Evolutionary conservation across 2,329 filamentous ascomycete species (phyloP), one percentile per base, ranked within the genome.

Genomic region (Capronia epimyces): DNA sequence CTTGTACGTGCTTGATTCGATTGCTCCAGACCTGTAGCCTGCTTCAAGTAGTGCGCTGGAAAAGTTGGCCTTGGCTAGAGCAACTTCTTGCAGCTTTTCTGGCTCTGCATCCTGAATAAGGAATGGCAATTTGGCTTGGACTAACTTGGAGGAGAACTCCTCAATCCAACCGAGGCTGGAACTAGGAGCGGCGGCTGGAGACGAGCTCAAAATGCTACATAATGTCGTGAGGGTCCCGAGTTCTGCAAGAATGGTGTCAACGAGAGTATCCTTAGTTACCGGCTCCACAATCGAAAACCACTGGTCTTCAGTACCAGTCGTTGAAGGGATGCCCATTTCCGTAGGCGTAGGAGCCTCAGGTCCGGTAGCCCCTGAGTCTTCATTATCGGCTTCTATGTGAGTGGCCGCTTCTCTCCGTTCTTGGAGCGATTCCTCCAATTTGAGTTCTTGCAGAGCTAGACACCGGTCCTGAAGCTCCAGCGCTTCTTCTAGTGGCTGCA

Each of bases 231-330:
- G 74, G 42, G 68, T 77, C 59, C 70, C 80, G 44, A 87, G 66
- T 56, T 84, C 80, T 3, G 83, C 82, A 25, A 85, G 72, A 12
- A 82, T 74, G 0, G 83, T 87, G 54, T 89, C 85, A 1, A 87
- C 70, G 5, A 89, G 75, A 1, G 81, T 80, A 42, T 76, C 73
- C 21, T 79, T 76, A 1, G 82, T 84, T 21, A 86, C 71, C 0
- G 83, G 80, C 56, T 84, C 82, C 47, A 84, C 73, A n/a, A 88
- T 75, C 2, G 75, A 78, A 15, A 81, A 83, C 77, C 81, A 86
- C 60, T 83, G 77, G 46, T 52, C 54, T 46, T 61, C 37, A 22
- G 39, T 32, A 2, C 31, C 43, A 13, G 37, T 43, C 2, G 52
- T 18, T 18, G 57, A n/a, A 5, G 41, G 46, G 34, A n/a, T 40